Conservation (phyloP, 2,329 filamentous ascomycete species). For the Huntiella moniliformis region DNA sequence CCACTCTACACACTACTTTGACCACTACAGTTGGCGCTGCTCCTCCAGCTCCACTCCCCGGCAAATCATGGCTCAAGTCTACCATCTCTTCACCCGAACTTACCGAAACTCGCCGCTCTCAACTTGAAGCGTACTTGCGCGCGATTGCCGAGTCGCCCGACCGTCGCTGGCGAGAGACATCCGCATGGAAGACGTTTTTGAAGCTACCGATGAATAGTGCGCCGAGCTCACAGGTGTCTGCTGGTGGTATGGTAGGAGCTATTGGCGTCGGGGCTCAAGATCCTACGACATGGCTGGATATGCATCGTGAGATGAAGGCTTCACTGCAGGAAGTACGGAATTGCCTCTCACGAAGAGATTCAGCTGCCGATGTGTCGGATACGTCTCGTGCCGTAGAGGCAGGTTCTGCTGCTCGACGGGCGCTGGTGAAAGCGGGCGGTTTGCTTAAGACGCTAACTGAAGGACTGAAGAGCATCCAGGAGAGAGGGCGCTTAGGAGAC, state of each 20-base stretch:
- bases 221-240: constrained; percentile 28
- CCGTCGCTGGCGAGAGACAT: constrained; percentile 54
- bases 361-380: constrained; percentile 22
- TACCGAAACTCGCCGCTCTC: constrained; percentile 49
- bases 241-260: constrained; percentile 25
- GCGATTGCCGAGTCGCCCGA: constrained; percentile 57
- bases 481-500: constrained; percentile 41
- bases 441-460: constrained; percentile 46
- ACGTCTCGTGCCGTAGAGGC: constrained; percentile 36
- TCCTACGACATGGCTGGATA: constrained; percentile 56
- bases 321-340: constrained; percentile 48
- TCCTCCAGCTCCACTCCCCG: constrained; percentile 49
- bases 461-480: constrained; percentile 40
- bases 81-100: constrained; percentile 51
- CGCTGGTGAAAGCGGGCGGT: constrained; percentile 48
- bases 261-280: constrained; percentile 28
- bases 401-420: constrained; percentile 54
- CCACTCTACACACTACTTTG: constrained; percentile 44
- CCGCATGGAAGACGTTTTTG: constrained; percentile 54
- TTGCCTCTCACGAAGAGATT: constrained; percentile 49
- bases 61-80: constrained; percentile 59
- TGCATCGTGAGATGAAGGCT: constrained; percentile 54
- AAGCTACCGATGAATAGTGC: constrained; percentile 41
- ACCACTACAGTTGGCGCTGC: constrained; percentile 38
- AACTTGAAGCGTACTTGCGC: constrained; percentile 52